A percentile compares a stretch with the other conserved stretches of the same genome.
Conservation (phyloP, 2,329 filamentous ascomycete species). For the Phyllosticta paracitricarpa region DNA sequence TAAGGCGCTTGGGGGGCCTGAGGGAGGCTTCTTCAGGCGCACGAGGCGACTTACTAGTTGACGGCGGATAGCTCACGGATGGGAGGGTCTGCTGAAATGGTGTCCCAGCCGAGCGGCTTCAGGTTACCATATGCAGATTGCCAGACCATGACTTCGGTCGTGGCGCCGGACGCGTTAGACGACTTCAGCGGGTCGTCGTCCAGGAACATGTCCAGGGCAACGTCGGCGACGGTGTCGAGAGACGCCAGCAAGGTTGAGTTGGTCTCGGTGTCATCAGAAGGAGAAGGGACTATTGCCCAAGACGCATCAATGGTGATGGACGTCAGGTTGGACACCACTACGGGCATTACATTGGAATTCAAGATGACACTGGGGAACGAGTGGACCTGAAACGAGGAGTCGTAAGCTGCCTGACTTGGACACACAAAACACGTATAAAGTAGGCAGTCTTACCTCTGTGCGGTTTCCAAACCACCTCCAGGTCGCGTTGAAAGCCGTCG, state of each 20-base stretch:
- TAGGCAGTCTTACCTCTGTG: neutral
- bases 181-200: slow-evolving; percentile 4
- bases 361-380: slow-evolving; percentile 10
- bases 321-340: slow-evolving; percentile 1
- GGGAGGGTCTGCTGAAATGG: neutral
- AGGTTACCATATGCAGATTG: slow-evolving; percentile 8
- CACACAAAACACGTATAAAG: neutral
- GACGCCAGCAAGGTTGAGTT: slow-evolving; percentile 1
- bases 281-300: slow-evolving; percentile 8
- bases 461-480: slow-evolving; percentile 7
- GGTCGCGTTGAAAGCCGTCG: slow-evolving; percentile 7
- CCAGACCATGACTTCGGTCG: slow-evolving; percentile 12
- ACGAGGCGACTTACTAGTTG: slow-evolving; percentile 4
- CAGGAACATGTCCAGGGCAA: slow-evolving; percentile 10
- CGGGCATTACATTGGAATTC: slow-evolving; percentile 6
- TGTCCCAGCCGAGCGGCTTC: slow-evolving; percentile 6
- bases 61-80: slow-evolving; percentile 3
- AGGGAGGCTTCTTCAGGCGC: neutral
- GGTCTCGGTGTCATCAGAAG: neutral
- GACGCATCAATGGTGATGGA: neutral
- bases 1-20: neutral
- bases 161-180: slow-evolving; percentile 2
- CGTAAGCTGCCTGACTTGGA: neutral
- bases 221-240: slow-evolving; percentile 7
- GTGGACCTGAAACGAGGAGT: slow-evolving; percentile 5